A percentile compares a stretch with the other conserved stretches of the same genome.
These are phyloP conservation scores for Penicillium hesseltinei DNA, from an alignment of 2,329 filamentous ascomycete species.

Conservation along the genomic window DNA sequence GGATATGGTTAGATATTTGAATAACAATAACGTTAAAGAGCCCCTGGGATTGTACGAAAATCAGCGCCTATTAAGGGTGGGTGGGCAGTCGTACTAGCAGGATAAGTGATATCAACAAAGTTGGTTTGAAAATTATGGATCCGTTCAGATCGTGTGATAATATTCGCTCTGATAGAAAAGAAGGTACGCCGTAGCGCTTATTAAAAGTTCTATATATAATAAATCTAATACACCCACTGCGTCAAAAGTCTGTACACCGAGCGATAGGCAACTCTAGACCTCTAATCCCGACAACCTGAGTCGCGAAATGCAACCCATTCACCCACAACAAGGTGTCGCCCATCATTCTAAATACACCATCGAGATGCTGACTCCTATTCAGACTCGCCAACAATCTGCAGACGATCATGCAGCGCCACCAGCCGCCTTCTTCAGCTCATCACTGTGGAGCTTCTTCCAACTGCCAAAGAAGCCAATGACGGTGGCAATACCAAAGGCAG, in stretches of 20 bases:
- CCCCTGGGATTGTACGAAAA: too few relatives aligned
- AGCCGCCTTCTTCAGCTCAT: neutral
- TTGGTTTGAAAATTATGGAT: neutral
- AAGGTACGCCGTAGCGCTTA: neutral
- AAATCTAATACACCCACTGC: neutral
- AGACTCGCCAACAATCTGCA: neutral
- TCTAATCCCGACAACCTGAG: neutral
- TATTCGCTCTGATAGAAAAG: neutral
- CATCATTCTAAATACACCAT: neutral
- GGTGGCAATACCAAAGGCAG: conserved; percentile 22
- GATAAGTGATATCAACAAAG: too few relatives aligned
- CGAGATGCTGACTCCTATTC: neutral
- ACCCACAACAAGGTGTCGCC: neutral
- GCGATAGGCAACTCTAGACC: neutral
- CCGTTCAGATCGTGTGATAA: too few relatives aligned
- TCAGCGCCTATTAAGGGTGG: too few relatives aligned
- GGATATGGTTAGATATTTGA: too few relatives aligned
- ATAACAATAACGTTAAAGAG: too few relatives aligned
- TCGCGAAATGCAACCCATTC: neutral
- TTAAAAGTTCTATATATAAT: neutral
- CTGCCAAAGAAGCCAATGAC: conserved; percentile 6
- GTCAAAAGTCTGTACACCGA: neutral
- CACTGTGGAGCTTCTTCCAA: neutral
- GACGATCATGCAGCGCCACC: neutral
- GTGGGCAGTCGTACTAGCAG: too few relatives aligned